Evolutionary conservation across 73 alveolate genomes (phyloP).

Genomic region (Paramecium tetraurelia): DNA sequence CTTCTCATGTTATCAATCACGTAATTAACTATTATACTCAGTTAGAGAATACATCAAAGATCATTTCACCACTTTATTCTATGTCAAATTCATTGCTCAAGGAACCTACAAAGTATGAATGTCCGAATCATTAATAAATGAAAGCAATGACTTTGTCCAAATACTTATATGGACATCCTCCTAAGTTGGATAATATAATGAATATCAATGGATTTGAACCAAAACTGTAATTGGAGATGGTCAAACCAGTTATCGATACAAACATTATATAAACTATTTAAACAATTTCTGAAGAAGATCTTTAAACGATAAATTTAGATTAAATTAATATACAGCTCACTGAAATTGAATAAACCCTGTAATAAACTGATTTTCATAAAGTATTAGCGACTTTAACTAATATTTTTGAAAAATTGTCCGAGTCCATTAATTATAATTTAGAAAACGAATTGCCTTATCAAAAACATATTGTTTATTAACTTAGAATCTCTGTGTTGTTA

Average conservation of each 20-base stretch:
- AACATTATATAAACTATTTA: background rate
- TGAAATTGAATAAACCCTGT: background rate
- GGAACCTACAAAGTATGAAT: background rate
- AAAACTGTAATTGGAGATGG: background rate
- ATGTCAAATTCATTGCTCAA: background rate
- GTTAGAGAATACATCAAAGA: background rate
- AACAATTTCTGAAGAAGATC: background rate
- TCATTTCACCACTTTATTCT: background rate
- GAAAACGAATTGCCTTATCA: background rate
- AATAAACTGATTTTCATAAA: background rate
- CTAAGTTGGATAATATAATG: background rate
- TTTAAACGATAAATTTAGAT: background rate
- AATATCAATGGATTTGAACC: background rate
- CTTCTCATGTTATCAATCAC: background rate
- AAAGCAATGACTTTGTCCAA: background rate
- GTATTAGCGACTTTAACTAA: background rate
- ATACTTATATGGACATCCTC: background rate
- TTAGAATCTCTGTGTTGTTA: background rate
- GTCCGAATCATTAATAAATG: background rate
- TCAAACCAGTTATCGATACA: background rate
- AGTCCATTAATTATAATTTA: background rate
- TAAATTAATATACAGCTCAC: background rate
- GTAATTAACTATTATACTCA: background rate
- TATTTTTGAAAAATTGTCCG: background rate
- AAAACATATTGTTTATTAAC: background rate